Evolutionary conservation across 2,329 filamentous ascomycete species (phyloP), one percentile per base, ranked within the genome.

Genomic region (Colletotrichum sp.): DNA sequence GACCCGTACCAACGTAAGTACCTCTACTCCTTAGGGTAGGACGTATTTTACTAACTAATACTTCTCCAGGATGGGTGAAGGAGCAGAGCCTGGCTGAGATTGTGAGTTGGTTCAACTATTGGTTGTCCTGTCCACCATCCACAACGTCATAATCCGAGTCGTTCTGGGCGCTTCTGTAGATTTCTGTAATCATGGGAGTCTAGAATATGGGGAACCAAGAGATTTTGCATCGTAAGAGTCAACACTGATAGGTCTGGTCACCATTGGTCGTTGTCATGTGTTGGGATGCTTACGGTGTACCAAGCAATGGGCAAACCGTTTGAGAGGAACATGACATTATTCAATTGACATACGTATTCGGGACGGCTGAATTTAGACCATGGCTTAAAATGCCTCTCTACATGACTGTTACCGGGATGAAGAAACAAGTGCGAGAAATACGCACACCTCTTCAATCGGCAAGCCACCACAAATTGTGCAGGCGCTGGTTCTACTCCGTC

Each of bases 1-100:
- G 82, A 87, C 2, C 10, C 58, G 24, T 61, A 61, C 58, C 58
- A 61, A 61, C 28, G 58, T 34, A 3, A 2, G 58, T 32, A 30
- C 1, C 18, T 30, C 18, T 61, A 14, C 28, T n/a, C 1, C 28
- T 61, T 13, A 1, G 21, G 21, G 21, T 24, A 24, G 13, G 5
- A 8, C 1, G 10, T n/a, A 14, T 30, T 21, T n/a, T 2, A 13
- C 2, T 3, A 13, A 52, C 5, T 58, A 9, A 26, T 1, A 5
- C 0, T 18, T 18, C 13, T 21, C 13, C 2, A 61, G 58, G 58
- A 13, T 61, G 58, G 28, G 58, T 34, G 14, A 61, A 61, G 4
- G 28, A 61, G 28, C 58, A 61, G 18, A 61, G 58, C 10, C 58
- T 61, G 18, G 58, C 3, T 2, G 28, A 18, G 8, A 34, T 61